Percentiles rank a stretch among this genome's conserved stretches.
phyloP scores from a whole-genome alignment of 116 monocot genomes.

The Iris pallida region DNA sequence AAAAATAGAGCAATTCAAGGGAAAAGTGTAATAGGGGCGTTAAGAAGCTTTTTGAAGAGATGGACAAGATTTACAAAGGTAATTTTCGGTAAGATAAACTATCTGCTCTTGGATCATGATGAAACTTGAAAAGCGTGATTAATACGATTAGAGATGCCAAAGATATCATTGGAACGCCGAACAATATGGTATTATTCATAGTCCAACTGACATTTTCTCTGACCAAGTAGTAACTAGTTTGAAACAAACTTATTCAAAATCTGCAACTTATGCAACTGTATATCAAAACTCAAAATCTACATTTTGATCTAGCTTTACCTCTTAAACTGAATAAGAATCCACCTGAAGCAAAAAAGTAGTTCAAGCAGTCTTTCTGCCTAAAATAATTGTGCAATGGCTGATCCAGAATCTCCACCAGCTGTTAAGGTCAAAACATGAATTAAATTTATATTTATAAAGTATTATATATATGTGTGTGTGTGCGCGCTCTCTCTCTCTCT shows the following conservation, averaged over 20 bases:
- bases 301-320: slow-evolving; percentile 29
- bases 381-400: slow-evolving; percentile 25
- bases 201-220: neutral
- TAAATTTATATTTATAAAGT: too few species aligned
- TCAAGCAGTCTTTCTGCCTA: slow-evolving; percentile 27
- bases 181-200: neutral
- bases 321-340: slow-evolving; percentile 99
- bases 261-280: neutral
- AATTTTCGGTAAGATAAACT: too few species aligned
- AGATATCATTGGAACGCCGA: neutral
- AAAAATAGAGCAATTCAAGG: too few species aligned
- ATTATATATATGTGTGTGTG: too few species aligned
- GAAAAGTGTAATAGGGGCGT: too few species aligned
- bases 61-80: too few species aligned
- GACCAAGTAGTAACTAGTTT: neutral
- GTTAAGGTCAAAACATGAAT: neutral
- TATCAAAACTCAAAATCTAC: neutral
- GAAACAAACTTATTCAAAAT: neutral
- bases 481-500: too few species aligned
- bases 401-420: slow-evolving; percentile 32
- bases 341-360: slow-evolving; percentile 48
- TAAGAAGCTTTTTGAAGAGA: too few species aligned
- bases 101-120: too few species aligned
- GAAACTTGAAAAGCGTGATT: neutral
- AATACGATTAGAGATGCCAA: neutral